Conservation (phyloP, 371 early-diverging fungal genomes). For the Actinomortierella wolfii region DNA sequence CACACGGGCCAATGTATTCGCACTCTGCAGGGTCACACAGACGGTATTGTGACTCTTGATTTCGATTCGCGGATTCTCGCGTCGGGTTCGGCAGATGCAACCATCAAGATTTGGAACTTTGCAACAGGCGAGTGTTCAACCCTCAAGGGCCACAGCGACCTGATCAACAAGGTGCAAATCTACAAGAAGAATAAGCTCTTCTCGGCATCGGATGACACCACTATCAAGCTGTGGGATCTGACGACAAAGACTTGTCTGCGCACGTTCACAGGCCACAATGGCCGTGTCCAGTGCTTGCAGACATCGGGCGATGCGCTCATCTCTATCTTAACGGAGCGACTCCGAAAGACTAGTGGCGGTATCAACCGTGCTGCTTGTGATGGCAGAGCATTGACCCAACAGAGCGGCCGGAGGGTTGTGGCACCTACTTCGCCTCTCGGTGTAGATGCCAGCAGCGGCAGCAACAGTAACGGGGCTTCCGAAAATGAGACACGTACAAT, state of each 20-base stretch:
- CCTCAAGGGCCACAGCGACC: constrained; percentile 81
- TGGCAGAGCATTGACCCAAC: not conserved
- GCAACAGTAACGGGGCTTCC: constrained; percentile 11
- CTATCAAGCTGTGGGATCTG: constrained; percentile 82
- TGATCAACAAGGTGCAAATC: constrained; percentile 85
- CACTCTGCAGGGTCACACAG: constrained; percentile 77
- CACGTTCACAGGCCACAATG: constrained; percentile 74
- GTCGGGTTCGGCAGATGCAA: constrained; percentile 81
- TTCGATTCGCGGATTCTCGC: constrained; percentile 78
- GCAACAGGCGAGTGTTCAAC: constrained; percentile 73
- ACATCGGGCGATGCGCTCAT: constrained; percentile 58
- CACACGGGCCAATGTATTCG: constrained; percentile 85
- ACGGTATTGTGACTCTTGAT: constrained; percentile 82
- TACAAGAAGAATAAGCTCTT: constrained; percentile 63
- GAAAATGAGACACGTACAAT: constrained; percentile 54
- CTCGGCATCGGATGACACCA: constrained; percentile 79
- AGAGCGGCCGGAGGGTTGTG: constrained; percentile 4
- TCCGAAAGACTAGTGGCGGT: constrained; percentile 13
- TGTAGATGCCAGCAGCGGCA: not conserved
- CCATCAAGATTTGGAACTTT: constrained; percentile 89
- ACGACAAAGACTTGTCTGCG: constrained; percentile 64
- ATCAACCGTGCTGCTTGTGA: not conserved
- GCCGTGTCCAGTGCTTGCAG: constrained; percentile 70
- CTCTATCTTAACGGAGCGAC: constrained; percentile 17
- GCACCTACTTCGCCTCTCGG: not conserved